Evolutionary conservation across 2,329 filamentous ascomycete genomes (phyloP).

Genomic region (Sclerotinia trifoliorum): DNA sequence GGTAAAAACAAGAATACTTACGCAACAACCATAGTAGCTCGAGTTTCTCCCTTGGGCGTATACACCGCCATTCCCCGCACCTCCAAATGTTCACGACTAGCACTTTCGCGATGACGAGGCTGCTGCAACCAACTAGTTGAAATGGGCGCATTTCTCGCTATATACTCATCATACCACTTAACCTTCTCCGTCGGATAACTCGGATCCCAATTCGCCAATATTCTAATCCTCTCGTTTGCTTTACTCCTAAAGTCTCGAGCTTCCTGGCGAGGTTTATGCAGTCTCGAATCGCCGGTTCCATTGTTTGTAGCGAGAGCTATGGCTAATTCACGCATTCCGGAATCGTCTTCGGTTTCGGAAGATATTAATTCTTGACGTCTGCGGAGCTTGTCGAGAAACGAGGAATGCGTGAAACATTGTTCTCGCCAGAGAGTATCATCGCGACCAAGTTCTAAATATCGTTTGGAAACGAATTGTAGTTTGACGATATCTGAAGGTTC

Average conservation of each 20-base stretch:
- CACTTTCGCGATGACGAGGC: constrained; percentile 48
- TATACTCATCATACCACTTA: constrained; percentile 87
- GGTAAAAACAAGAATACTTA: not conserved
- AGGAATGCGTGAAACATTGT: constrained; percentile 69
- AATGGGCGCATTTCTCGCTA: constrained; percentile 75
- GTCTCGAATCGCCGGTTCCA: constrained; percentile 36
- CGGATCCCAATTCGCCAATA: constrained; percentile 81
- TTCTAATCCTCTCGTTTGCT: constrained; percentile 49
- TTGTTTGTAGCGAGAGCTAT: constrained; percentile 33
- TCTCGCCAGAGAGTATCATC: constrained; percentile 76
- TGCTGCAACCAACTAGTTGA: constrained; percentile 74
- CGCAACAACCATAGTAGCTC: constrained; percentile 62
- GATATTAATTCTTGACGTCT: constrained; percentile 49
- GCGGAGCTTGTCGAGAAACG: constrained; percentile 61
- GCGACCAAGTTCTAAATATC: constrained; percentile 64
- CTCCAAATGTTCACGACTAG: constrained; percentile 55
- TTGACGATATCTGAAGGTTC: constrained; percentile 62
- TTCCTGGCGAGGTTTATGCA: constrained; percentile 29
- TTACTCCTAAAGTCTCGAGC: constrained; percentile 31
- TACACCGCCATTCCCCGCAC: constrained; percentile 72
- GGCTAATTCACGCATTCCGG: constrained; percentile 42
- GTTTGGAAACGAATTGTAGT: constrained; percentile 67
- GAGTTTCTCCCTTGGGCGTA: constrained; percentile 52
- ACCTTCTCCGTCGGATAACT: constrained; percentile 68
- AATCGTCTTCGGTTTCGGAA: constrained; percentile 41